These are phyloP conservation scores for Trametes gibbosa DNA, from an alignment of 768 basidiomycete species.

Conservation along the genomic window DNA sequence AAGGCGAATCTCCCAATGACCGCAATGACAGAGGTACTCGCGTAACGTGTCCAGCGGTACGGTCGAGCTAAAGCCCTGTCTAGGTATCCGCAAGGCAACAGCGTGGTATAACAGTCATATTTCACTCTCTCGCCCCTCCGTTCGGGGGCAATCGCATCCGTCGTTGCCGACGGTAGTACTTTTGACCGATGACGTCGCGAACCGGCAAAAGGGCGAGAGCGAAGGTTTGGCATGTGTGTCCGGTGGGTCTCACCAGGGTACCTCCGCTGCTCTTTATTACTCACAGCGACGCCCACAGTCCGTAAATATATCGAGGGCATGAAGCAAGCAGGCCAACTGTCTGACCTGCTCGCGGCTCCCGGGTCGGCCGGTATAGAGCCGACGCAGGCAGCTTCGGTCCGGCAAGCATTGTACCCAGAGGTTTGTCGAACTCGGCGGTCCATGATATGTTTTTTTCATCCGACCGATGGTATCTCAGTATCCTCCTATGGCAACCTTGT, in stretches of 20 bases:
- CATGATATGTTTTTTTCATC: background rate
- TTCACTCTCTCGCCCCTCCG: constrained; percentile 44
- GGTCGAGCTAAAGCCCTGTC: background rate
- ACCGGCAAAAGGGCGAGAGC: constrained; percentile 69
- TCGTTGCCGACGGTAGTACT: constrained; percentile 66
- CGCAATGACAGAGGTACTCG: constrained; percentile 84
- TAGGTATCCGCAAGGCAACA: constrained; percentile 86
- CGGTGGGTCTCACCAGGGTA: constrained; percentile 39
- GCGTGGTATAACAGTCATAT: constrained; percentile 86
- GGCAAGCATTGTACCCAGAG: constrained; percentile 71
- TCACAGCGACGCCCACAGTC: constrained; percentile 39
- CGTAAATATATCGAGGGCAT: constrained; percentile 79
- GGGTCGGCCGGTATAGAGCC: constrained; percentile 64
- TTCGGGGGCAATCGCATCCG: constrained; percentile 46
- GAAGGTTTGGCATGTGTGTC: constrained; percentile 61
- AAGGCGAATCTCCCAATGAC: constrained; percentile 87
- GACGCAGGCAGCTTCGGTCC: constrained; percentile 51
- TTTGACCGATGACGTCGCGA: constrained; percentile 87
- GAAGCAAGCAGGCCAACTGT: constrained; percentile 58
- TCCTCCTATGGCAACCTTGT: constrained; percentile 62
- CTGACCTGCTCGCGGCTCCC: constrained; percentile 77
- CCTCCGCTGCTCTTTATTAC: background rate
- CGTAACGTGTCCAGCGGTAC: background rate
- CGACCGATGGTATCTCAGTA: constrained; percentile 50
- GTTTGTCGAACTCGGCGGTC: constrained; percentile 36